phyloP scores from a whole-genome alignment of 2,329 filamentous ascomycete species.

The Talaromyces pinophilus region DNA sequence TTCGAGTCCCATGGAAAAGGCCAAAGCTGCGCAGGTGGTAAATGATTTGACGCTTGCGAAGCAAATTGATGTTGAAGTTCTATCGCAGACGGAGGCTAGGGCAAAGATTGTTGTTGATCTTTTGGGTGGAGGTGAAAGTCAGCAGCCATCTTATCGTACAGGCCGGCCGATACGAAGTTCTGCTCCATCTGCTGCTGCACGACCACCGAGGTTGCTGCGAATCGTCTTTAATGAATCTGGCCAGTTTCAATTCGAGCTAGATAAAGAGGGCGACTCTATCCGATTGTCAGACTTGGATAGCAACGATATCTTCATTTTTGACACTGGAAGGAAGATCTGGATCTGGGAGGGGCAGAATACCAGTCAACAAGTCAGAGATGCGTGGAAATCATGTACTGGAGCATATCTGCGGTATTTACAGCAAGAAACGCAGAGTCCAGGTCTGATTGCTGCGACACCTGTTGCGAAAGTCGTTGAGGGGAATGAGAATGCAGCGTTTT shows the following conservation, averaged over 20 bases:
- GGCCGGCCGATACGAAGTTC: slow-evolving; percentile 45
- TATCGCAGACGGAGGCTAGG: slow-evolving; percentile 58
- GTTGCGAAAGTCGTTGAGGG: slow-evolving; percentile 24
- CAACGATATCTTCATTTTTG: slow-evolving; percentile 64
- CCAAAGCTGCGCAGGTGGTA: slow-evolving; percentile 67
- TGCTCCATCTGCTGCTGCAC: slow-evolving; percentile 11
- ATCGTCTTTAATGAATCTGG: slow-evolving; percentile 57
- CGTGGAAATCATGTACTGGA: slow-evolving; percentile 48
- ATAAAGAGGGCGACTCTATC: slow-evolving; percentile 57
- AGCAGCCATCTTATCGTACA: slow-evolving; percentile 46
- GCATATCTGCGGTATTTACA: slow-evolving; percentile 18
- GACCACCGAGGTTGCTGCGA: slow-evolving; percentile 57
- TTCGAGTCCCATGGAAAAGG: slow-evolving; percentile 69
- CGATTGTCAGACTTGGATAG: slow-evolving; percentile 55
- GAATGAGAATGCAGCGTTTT: slow-evolving; percentile 18
- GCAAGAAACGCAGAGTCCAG: slow-evolving; percentile 16
- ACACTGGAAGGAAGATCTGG: slow-evolving; percentile 61
- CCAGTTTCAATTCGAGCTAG: slow-evolving; percentile 57
- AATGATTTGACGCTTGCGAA: slow-evolving; percentile 59
- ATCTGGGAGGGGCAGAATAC: slow-evolving; percentile 65
- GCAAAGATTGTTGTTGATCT: slow-evolving; percentile 57
- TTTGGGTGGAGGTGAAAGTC: slow-evolving; percentile 53
- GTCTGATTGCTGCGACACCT: slow-evolving; percentile 21
- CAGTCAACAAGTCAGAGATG: slow-evolving; percentile 59
- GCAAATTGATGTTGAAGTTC: slow-evolving; percentile 63